Evolutionary conservation across 306 rosid species (phyloP).

Genomic region (Ammopiptanthus mongolicus): DNA sequence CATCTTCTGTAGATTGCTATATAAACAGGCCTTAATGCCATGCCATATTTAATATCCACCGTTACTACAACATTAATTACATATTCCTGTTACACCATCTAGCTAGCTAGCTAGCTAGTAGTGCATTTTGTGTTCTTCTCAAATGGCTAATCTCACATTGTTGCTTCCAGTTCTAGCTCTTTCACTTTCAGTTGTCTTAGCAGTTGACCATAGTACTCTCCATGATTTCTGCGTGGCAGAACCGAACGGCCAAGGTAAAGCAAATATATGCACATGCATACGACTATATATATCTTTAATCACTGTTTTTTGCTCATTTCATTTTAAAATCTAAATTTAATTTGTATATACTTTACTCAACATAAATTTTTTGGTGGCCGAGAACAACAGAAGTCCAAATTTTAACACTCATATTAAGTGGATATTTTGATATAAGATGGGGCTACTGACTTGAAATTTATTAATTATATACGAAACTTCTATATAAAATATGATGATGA

Average conservation of each 20-base stretch:
- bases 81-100: neutral
- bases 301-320: neutral
- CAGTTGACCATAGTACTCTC: constrained; percentile 19
- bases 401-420: neutral
- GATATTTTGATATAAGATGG: neutral
- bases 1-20: neutral
- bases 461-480: neutral
- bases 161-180: constrained; percentile 22
- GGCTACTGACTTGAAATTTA: neutral
- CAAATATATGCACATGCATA: neutral
- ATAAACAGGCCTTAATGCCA: constrained; percentile 15
- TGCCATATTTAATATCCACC: constrained; percentile 2
- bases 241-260: constrained; percentile 29
- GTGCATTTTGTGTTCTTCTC: neutral
- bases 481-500: neutral
- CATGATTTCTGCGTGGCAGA: constrained; percentile 43
- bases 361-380: neutral
- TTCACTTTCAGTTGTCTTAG: constrained; percentile 20
- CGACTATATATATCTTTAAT: neutral
- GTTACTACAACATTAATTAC: neutral
- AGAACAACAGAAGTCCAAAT: neutral
- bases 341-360: neutral
- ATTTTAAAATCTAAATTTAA: neutral
- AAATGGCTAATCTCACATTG: constrained; percentile 29
- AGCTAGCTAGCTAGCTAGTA: neutral